A percentile compares a stretch with the other conserved stretches of the same genome.
phyloP scores from a whole-genome alignment of 371 early-diverging fungal species.

The Umbelopsis sp. region DNA sequence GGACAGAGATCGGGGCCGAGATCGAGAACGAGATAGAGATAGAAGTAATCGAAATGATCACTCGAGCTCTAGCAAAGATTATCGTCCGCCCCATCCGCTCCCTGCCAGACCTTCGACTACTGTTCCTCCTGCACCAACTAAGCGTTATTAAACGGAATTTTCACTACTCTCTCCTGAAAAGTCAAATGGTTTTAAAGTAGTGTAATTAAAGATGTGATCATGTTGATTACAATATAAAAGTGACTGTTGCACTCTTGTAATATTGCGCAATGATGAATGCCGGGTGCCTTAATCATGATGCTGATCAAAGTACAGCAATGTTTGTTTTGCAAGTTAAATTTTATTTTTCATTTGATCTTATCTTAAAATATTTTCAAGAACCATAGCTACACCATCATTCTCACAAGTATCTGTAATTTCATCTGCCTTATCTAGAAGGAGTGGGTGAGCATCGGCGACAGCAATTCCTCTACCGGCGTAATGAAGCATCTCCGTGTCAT shows the following conservation, averaged over 20 bases:
- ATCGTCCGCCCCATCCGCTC: constrained; percentile 9
- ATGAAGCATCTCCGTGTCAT: constrained; percentile 56
- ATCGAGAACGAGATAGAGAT: constrained; percentile 15
- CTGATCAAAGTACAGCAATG: too few species aligned
- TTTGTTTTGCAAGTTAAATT: too few species aligned
- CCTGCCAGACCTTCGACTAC: constrained; percentile 20
- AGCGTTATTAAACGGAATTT: constrained; percentile 8
- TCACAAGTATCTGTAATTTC: constrained; percentile 1
- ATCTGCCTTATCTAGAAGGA: neutral
- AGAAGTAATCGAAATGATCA: constrained; percentile 12
- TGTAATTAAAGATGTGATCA: neutral
- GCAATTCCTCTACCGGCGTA: constrained; percentile 39
- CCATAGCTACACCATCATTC: neutral
- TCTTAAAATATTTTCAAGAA: neutral
- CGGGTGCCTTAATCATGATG: too few species aligned
- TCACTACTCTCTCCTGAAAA: neutral
- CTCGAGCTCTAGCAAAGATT: constrained; percentile 3
- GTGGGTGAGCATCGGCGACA: neutral
- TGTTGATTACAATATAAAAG: too few species aligned
- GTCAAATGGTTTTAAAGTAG: neutral
- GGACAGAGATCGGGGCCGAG: constrained; percentile 3
- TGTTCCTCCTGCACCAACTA: constrained; percentile 15
- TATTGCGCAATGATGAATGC: too few species aligned
- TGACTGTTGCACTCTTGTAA: too few species aligned
- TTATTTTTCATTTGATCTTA: neutral